Conservation (phyloP, 306 rosid species). For the Herpetospermum pedunculosum region DNA sequence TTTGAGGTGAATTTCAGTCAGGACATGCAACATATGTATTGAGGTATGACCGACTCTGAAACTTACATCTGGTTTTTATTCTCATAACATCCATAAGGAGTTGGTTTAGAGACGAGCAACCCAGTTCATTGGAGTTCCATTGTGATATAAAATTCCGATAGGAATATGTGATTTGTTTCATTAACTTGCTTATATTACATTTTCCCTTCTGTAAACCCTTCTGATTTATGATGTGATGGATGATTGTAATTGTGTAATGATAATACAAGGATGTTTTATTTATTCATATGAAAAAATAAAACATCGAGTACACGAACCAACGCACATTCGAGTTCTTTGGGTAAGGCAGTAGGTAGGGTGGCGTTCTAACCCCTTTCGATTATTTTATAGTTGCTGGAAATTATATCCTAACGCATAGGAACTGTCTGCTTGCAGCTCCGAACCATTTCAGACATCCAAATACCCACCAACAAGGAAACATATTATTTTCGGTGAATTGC, state of each 20-base stretch:
- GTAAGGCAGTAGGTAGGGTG: too few relatives aligned
- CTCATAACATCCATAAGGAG: conserved; percentile 1
- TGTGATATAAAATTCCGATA: not conserved
- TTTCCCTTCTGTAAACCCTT: not conserved
- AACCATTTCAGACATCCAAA: too few relatives aligned
- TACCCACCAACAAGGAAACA: too few relatives aligned
- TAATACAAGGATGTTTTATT: not conserved
- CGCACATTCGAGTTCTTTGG: too few relatives aligned
- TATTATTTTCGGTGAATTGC: too few relatives aligned
- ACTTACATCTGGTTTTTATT: conserved; percentile 1
- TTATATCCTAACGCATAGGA: too few relatives aligned
- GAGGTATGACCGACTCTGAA: conserved; percentile 40
- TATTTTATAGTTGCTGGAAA: too few relatives aligned
- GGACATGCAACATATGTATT: conserved; percentile 87
- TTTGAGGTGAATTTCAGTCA: conserved; percentile 98
- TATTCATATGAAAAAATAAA: too few relatives aligned
- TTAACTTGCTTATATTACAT: not conserved
- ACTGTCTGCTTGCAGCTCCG: too few relatives aligned
- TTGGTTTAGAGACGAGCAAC: not conserved
- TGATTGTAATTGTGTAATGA: not conserved
- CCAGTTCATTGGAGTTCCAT: not conserved
- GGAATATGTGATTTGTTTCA: not conserved
- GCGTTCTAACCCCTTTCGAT: too few relatives aligned
- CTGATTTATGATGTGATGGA: not conserved
- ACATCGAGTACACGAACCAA: too few relatives aligned